phyloP scores from a whole-genome alignment of 2,329 filamentous ascomycete species.

The Cladosporium phlei region DNA sequence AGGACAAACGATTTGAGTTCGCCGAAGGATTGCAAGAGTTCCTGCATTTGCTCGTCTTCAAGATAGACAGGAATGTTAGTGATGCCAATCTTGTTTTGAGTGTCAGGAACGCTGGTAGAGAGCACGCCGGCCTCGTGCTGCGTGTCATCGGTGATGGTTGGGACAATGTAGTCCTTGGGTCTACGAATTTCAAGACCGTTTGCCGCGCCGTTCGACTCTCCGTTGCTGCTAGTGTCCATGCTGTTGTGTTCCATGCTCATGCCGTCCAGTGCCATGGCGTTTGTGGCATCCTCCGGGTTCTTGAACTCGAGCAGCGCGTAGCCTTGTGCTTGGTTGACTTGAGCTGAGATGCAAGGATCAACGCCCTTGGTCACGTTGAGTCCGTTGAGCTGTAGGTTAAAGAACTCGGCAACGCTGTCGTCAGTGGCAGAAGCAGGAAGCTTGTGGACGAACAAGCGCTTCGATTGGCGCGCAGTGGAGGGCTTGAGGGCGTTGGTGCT shows the following conservation, averaged over 20 bases:
- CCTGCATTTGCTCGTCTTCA: constrained; percentile 83
- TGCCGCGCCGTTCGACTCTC: constrained; percentile 48
- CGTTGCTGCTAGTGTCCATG: constrained; percentile 44
- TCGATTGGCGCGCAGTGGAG: constrained; percentile 87
- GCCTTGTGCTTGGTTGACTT: constrained; percentile 70
- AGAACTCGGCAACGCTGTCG: constrained; percentile 73
- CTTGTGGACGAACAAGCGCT: constrained; percentile 84
- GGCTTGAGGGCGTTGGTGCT: constrained; percentile 81
- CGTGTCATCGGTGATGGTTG: constrained; percentile 67
- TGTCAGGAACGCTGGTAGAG: constrained; percentile 79
- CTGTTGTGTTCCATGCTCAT: constrained; percentile 74
- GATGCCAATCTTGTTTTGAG: constrained; percentile 90
- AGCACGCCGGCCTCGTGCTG: constrained; percentile 72
- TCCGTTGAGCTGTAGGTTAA: constrained; percentile 96
- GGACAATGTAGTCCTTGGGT: constrained; percentile 96
- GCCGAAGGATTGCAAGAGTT: constrained; percentile 85
- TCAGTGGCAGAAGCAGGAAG: constrained; percentile 69
- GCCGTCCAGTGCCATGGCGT: constrained; percentile 84
- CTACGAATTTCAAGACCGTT: constrained; percentile 70
- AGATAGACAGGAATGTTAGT: constrained; percentile 85
- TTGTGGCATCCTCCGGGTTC: constrained; percentile 78
- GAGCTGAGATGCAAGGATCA: constrained; percentile 80
- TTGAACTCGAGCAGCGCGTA: constrained; percentile 93
- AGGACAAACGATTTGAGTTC: constrained; percentile 88
- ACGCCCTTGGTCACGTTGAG: constrained; percentile 80